A percentile compares a stretch with the other conserved stretches of the same genome.
Evolutionary conservation across 2,329 filamentous ascomycete genomes (phyloP).

Genomic region (Hypoxylon sp.): DNA sequence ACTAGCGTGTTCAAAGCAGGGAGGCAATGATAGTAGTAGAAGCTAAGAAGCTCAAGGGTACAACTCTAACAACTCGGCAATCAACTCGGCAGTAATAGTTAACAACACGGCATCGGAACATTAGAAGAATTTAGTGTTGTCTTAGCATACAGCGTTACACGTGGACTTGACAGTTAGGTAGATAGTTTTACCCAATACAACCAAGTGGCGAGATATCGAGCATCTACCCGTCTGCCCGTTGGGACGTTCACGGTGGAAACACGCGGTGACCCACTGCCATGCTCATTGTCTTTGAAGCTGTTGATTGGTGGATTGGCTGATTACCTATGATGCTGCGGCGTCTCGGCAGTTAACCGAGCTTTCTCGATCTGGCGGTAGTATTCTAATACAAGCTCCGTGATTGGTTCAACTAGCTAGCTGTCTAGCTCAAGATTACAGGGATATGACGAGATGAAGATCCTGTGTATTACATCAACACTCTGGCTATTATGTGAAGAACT

Average conservation of each 20-base stretch:
- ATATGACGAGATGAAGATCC: slow-evolving; percentile 34
- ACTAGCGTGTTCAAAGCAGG: too few relatives aligned
- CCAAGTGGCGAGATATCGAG: background rate
- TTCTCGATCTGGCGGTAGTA: slow-evolving; percentile 25
- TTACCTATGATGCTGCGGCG: background rate
- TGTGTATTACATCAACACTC: slow-evolving; percentile 37
- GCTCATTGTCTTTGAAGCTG: background rate
- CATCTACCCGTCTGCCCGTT: background rate
- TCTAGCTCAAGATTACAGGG: slow-evolving; percentile 35
- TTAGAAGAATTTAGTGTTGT: background rate
- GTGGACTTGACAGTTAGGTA: background rate
- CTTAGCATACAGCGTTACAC: slow-evolving; percentile 1
- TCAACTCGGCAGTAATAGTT: background rate
- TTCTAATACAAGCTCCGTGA: slow-evolving; percentile 32
- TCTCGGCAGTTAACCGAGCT: slow-evolving; percentile 11
- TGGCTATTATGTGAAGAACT: background rate
- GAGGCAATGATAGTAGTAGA: background rate
- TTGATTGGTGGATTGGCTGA: background rate
- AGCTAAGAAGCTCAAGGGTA: background rate
- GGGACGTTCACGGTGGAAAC: background rate
- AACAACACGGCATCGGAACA: background rate
- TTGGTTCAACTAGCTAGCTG: slow-evolving; percentile 16
- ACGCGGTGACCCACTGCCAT: background rate
- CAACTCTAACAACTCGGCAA: background rate
- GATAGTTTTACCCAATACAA: background rate